Percentiles rank a stretch among this genome's conserved stretches.
Evolutionary conservation across 1,284 basidiomycete species (phyloP).

Genomic region (Marasmius oreades): DNA sequence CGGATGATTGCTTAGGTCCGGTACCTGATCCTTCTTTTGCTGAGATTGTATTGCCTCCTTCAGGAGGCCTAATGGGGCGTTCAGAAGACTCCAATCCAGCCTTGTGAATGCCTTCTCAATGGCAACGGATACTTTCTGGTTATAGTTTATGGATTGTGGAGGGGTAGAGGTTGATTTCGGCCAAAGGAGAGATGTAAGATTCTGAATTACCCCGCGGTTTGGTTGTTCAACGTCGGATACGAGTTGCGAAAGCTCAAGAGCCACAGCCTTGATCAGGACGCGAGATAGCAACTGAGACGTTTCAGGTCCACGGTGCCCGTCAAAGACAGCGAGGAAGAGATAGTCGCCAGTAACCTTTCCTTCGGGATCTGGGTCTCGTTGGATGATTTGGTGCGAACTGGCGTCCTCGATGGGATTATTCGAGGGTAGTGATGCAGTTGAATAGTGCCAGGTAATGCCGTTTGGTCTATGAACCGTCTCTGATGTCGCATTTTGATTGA

Average conservation of each 20-base stretch:
- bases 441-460: conserved; percentile 66
- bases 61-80: conserved; percentile 73
- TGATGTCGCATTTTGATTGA: conserved; percentile 52
- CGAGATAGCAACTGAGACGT: conserved; percentile 86
- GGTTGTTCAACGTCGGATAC: conserved; percentile 30
- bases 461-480: conserved; percentile 44
- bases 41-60: conserved; percentile 52
- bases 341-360: conserved; percentile 63
- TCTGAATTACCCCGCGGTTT: conserved; percentile 22
- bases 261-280: conserved; percentile 84
- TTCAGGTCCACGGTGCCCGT: conserved; percentile 84
- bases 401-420: conserved; percentile 93
- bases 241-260: conserved; percentile 68
- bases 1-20: conserved; percentile 69
- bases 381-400: conserved; percentile 68
- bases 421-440: conserved; percentile 75
- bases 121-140: conserved; percentile 62
- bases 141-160: conserved; percentile 48
- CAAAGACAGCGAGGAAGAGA: conserved; percentile 86
- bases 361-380: conserved; percentile 51
- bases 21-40: conserved; percentile 49
- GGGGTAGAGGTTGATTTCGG: conserved; percentile 28
- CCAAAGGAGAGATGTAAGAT: conserved; percentile 38
- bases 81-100: conserved; percentile 77
- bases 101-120: conserved; percentile 78